Evolutionary conservation across 352 stramenopile genomes (phyloP).

Genomic region (Globisporangium uncinulatum): DNA sequence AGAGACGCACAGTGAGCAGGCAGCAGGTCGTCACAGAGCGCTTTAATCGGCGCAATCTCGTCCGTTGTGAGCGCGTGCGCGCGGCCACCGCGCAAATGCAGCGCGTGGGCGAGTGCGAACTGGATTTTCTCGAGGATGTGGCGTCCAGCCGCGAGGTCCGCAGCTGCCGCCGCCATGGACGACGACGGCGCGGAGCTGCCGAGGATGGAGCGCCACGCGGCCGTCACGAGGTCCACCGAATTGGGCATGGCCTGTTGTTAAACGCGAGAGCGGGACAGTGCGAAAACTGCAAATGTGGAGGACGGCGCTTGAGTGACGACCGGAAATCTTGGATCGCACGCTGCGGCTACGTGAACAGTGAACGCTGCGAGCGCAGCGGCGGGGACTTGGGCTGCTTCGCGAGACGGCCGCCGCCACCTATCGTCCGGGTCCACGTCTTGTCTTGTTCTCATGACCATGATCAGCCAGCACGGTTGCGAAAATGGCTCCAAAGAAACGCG

Average conservation of each 20-base stretch:
- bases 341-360: too few relatives aligned
- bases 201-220: constrained; percentile 35
- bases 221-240: constrained; percentile 40
- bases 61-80: constrained; percentile 37
- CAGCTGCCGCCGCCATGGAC: not conserved
- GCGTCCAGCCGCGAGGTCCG: constrained; percentile 23
- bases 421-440: not conserved
- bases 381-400: too few relatives aligned
- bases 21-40: constrained; percentile 62
- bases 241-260: not conserved
- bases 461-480: too few relatives aligned
- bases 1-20: constrained; percentile 50
- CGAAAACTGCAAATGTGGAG: too few relatives aligned
- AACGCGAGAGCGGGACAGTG: not conserved
- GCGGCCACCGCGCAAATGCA: constrained; percentile 23
- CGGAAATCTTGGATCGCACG: too few relatives aligned
- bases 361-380: not conserved
- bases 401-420: not conserved
- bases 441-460: not conserved
- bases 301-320: too few relatives aligned
- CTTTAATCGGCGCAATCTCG: constrained; percentile 61
- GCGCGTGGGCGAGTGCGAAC: constrained; percentile 29
- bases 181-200: not conserved
- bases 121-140: constrained; percentile 52
- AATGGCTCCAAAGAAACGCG: too few relatives aligned